Conservation (phyloP, 2,329 filamentous ascomycete species). For the Diaporthe citri region DNA sequence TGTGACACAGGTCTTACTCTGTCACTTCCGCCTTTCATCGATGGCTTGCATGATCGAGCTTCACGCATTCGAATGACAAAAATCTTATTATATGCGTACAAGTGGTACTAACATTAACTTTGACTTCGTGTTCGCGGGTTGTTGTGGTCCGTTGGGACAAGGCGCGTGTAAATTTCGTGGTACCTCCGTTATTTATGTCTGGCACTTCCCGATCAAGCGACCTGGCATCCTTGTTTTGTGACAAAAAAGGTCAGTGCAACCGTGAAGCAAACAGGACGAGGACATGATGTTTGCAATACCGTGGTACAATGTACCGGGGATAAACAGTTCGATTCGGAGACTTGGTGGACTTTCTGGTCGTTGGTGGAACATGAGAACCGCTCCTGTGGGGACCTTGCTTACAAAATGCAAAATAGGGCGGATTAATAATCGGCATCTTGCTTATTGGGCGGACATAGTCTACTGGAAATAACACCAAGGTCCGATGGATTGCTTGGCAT, state of each 20-base stretch:
- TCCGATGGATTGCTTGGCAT: conserved; percentile 18
- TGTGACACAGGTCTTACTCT: neutral
- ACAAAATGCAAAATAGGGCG: neutral
- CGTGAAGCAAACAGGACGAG: neutral
- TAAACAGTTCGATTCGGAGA: neutral
- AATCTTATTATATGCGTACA: neutral
- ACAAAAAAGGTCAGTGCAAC: neutral
- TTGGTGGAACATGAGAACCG: neutral
- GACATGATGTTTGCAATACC: neutral
- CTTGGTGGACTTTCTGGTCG: neutral
- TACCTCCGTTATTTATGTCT: neutral
- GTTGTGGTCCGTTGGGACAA: no score
- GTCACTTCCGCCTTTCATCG: neutral
- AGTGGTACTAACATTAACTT: neutral
- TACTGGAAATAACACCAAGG: neutral
- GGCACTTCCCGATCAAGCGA: neutral
- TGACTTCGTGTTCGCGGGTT: no score
- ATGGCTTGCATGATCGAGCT: neutral
- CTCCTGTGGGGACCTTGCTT: neutral
- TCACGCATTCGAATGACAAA: neutral
- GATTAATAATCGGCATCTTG: neutral
- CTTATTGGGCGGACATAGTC: neutral
- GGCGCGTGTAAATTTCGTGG: no score
- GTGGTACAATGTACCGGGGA: neutral
- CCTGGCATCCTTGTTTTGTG: neutral